These are phyloP conservation scores for Pachysandra terminalis DNA, from an alignment of 164 flowering plant species.

Conservation along the genomic window DNA sequence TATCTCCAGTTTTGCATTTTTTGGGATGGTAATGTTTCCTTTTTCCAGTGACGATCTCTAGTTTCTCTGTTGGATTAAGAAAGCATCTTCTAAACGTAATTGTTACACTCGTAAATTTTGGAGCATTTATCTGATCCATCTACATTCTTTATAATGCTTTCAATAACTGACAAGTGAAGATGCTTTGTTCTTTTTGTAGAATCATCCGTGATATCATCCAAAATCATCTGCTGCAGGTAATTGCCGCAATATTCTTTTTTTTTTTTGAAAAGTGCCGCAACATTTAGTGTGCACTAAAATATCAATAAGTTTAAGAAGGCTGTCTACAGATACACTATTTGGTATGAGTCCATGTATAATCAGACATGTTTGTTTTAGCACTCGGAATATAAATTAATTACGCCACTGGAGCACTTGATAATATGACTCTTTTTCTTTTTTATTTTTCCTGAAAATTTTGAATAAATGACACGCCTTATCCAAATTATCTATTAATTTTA, in stretches of 20 bases:
- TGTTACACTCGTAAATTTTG: too few relatives aligned
- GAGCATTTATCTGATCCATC: not conserved
- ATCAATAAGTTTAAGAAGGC: not conserved
- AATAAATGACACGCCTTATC: too few relatives aligned
- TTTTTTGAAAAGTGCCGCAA: too few relatives aligned
- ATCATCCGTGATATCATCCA: slow-evolving; percentile 98
- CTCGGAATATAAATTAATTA: too few relatives aligned
- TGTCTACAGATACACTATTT: not conserved
- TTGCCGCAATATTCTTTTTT: slow-evolving; percentile 6
- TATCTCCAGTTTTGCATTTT: not conserved
- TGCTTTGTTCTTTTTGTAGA: slow-evolving; percentile 43
- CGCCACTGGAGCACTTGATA: not conserved
- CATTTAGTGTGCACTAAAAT: not conserved
- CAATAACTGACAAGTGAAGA: slow-evolving; percentile 3
- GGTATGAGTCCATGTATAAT: not conserved
- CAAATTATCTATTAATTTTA: too few relatives aligned
- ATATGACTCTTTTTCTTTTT: not conserved
- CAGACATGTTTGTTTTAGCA: not conserved
- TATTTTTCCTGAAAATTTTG: too few relatives aligned
- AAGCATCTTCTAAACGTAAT: not conserved
- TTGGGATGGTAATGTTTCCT: not conserved
- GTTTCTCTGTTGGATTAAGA: not conserved
- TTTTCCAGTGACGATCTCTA: too few relatives aligned
- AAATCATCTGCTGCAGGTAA: slow-evolving; percentile 90
- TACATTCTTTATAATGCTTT: not conserved